Conservation (phyloP, 202 grass and related monocot genomes). For the Setaria italica region DNA sequence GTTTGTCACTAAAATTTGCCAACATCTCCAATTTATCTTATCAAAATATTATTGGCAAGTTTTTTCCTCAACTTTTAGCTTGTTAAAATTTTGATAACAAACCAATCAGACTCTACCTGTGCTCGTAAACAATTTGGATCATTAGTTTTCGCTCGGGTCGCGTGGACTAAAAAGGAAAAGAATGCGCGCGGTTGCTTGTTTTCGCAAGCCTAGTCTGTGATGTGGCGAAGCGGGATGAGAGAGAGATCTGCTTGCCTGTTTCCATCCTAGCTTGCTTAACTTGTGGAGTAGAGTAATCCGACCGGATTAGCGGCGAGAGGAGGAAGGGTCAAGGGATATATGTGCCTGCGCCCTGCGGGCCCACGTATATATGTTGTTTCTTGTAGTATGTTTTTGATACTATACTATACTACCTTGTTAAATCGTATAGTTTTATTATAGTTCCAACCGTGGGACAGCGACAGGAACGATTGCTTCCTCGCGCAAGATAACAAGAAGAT, state of each 20-base stretch:
- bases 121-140: too few relatives aligned
- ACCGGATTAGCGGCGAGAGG: neutral
- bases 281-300: neutral
- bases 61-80: too few relatives aligned
- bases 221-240: neutral
- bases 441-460: neutral
- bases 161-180: neutral
- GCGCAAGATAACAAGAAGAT: neutral
- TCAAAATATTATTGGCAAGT: too few relatives aligned
- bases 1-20: too few relatives aligned
- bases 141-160: neutral
- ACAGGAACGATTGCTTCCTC: neutral
- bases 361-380: neutral
- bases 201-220: neutral
- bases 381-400: too few relatives aligned
- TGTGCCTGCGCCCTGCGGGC: slow-evolving; percentile 1
- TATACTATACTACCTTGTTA: neutral
- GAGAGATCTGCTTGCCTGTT: neutral
- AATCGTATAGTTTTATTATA: neutral
- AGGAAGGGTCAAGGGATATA: neutral
- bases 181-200: neutral
- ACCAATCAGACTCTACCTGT: too few relatives aligned
- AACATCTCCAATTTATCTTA: too few relatives aligned
- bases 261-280: neutral
- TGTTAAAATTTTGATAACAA: too few relatives aligned